Base-by-base conservation (phyloP, 1,284 basidiomycete species). In the Marasmius oreades region DNA sequence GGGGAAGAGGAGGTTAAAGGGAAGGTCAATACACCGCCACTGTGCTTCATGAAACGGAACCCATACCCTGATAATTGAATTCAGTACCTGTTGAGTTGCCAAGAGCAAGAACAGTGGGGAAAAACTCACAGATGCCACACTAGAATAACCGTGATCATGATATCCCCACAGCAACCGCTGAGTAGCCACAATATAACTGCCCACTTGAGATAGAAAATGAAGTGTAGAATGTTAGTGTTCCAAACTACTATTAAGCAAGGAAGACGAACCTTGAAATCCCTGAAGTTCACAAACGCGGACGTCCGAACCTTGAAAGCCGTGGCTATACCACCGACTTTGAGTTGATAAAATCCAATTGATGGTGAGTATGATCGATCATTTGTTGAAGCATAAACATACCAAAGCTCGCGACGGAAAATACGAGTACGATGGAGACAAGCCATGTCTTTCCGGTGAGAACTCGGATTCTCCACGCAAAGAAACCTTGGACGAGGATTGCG, bases 381-480 rank as follows among this genome's bases (percentile, higher is more conserved):
- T 42, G 18, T 46, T 14, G 28, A 34, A 31, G 23, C 5, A 18
- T 12, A 45, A 26, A 54, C 63, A 54, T 51, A 66, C 66, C 43
- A n/a, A 57, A 58, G 11, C 60, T 61, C 2, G 46, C 60, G 16
- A 73, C 46, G 1, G 74, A 61, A 20, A 68, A 64, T 0, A 66
- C 2, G 0, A 63, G 51, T 8, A 78, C 67, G 26, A 67, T 18
- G 6, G 44, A 55, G 10, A 65, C 63, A 7, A 69, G 28, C 18
- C 60, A 59, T 51, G 58, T 60, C 48, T 64, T 70, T 18, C 60
- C 63, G 6, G 72, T 71, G 10, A 76, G 53, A 14, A 72, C 62
- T 14, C 66, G 61, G 50, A 77, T 65, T 23, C 74, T 62, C 73
- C 73, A 75, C 3, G 70, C 68, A 51, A 72, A 73, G 60, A 73